Percentiles rank a stretch among this genome's conserved stretches.
Evolutionary conservation across 2,329 filamentous ascomycete genomes (phyloP).

Genomic region (Fusarium sp.): DNA sequence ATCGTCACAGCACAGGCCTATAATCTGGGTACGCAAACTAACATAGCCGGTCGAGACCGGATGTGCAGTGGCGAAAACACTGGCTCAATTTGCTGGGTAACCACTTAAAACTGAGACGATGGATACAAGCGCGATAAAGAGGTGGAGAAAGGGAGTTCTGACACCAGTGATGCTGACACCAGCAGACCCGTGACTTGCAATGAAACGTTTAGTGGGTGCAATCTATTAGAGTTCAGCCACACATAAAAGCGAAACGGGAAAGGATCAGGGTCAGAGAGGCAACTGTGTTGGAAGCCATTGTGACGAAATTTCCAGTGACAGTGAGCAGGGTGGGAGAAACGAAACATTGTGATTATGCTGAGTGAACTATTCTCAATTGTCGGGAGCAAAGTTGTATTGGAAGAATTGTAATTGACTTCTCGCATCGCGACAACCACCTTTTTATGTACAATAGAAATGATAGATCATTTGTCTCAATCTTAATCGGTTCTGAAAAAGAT

Average conservation of each 20-base stretch:
- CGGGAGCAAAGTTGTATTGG: fast-evolving
- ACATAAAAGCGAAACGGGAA: neutral
- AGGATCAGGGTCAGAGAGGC: neutral
- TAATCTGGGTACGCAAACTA: neutral
- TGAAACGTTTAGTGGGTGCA: neutral
- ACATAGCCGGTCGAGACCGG: neutral
- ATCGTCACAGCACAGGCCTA: neutral
- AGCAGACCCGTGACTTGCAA: neutral
- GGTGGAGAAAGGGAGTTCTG: neutral
- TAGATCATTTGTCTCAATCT: neutral
- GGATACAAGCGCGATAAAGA: neutral
- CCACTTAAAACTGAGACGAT: neutral
- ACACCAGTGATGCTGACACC: too few species aligned
- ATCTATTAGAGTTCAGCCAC: neutral
- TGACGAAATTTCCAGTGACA: fast-evolving
- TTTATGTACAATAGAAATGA: neutral
- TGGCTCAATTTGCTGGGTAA: neutral
- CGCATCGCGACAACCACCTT: neutral
- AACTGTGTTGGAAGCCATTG: neutral
- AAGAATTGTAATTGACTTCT: neutral
- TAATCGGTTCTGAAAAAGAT: neutral
- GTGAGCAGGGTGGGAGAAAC: neutral
- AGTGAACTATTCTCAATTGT: neutral
- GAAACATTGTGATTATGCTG: neutral
- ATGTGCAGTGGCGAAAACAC: neutral